Evolutionary conservation across 208 protist species (phyloP).

Genomic region (Novymonas esmeraldas): DNA sequence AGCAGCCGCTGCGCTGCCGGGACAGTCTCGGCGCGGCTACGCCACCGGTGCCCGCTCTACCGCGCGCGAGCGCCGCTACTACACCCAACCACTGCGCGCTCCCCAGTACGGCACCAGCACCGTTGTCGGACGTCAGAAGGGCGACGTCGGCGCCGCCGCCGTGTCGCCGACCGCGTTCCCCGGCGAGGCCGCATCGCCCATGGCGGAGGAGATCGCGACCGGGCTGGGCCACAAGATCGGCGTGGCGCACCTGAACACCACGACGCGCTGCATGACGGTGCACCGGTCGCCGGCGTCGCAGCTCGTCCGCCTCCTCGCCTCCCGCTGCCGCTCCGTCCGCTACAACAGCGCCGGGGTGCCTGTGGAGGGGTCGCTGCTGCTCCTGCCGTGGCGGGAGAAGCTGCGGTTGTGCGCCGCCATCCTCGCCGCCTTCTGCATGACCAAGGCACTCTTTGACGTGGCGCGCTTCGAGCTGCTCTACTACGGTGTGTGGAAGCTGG

Average conservation of each 20-base stretch:
- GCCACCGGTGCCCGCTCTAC: conserved; percentile 15
- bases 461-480: conserved; percentile 45
- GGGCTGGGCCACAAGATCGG: not conserved
- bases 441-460: conserved; percentile 33
- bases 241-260: not conserved
- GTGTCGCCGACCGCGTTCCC: not conserved
- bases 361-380: conserved; percentile 29
- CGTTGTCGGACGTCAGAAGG: conserved; percentile 27
- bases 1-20: not conserved
- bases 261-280: not conserved
- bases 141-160: no score
- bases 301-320: not conserved
- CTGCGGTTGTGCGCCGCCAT: conserved; percentile 29
- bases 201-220: conserved; percentile 10
- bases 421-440: conserved; percentile 24
- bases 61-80: conserved; percentile 16
- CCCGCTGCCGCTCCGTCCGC: conserved; percentile 13
- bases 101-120: conserved; percentile 27
- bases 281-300: not conserved
- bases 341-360: conserved; percentile 37
- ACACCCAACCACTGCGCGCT: conserved; percentile 21
- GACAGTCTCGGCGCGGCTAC: conserved; percentile 7
- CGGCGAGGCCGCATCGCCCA: not conserved
- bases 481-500: conserved; percentile 41
- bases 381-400: conserved; percentile 36